Conservation (phyloP, 129 eudicot genomes). For the Calendula officinalis region DNA sequence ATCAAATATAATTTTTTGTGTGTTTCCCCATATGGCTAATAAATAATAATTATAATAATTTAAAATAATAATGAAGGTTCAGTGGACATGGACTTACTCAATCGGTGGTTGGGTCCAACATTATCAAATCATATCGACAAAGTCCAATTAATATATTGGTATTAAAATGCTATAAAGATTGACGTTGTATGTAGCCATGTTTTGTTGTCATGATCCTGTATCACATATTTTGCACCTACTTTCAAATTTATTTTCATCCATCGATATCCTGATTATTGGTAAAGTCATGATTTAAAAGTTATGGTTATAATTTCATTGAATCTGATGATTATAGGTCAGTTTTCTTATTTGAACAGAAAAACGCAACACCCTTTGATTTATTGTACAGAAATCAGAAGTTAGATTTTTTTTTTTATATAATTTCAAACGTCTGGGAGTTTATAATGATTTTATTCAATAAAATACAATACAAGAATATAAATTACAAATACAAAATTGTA, state of each 20-base stretch:
- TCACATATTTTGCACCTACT: slow-evolving; percentile 27
- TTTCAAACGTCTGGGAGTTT: too few relatives aligned
- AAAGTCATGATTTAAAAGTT: background rate
- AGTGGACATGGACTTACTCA: slow-evolving; percentile 32
- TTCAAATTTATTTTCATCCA: slow-evolving; percentile 10
- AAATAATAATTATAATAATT: background rate
- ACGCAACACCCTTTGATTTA: background rate
- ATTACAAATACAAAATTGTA: too few relatives aligned
- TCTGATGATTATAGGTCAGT: background rate
- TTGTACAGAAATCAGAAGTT: too few relatives aligned
- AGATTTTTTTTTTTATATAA: too few relatives aligned
- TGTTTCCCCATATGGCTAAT: slow-evolving; percentile 10
- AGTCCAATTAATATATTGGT: slow-evolving; percentile 26
- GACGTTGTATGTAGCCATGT: slow-evolving; percentile 30
- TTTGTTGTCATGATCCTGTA: slow-evolving; percentile 28
- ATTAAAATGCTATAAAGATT: slow-evolving; percentile 19
- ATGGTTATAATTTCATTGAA: background rate
- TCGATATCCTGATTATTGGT: slow-evolving; percentile 8
- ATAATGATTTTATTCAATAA: too few relatives aligned
- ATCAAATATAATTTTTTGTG: background rate
- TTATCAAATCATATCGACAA: slow-evolving; percentile 31
- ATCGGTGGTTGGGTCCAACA: slow-evolving; percentile 24
- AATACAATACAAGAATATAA: too few relatives aligned
- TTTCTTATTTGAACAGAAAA: background rate
- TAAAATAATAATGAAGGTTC: slow-evolving; percentile 25